Evolutionary conservation across 2,329 filamentous ascomycete genomes (phyloP), one percentile per base, ranked within the genome.

Genomic region (Neoarthrinium moseri): DNA sequence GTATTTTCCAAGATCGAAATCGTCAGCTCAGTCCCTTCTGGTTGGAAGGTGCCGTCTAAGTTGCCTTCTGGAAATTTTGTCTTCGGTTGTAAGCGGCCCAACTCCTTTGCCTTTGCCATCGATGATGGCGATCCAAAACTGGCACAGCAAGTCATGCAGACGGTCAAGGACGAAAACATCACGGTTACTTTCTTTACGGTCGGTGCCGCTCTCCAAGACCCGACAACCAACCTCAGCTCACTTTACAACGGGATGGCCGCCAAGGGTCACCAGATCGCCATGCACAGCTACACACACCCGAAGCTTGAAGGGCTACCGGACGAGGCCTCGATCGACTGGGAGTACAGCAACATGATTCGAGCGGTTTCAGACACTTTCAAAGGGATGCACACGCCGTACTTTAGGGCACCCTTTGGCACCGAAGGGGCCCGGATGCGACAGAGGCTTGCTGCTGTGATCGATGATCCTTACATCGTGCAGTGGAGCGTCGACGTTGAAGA

Each of bases 121-220:
- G 84, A 87, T 58, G 84, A 88, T 60, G 84, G 84, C 18, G 71
- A 77, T 41, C 84, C 84, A 36, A 57, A 66, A 26, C 73, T 77
- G 46, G 82, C 82, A 2, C 74, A 81, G 63, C 65, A 78, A 51
- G 80, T 86, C 17, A 77, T 85, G 66, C 66, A 75, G 32, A 80
- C 84, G 43, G 69, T 88, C 55, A 73, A 78, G 17, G 75, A 78
- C 17, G 83, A 82, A 42, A 62, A 69, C 45, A 81, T 87, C 55
- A 75, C 80, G 52, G 83, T 86, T 3, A 88, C 84, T 2, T 87
- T 88, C 64, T 88, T 88, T 67, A 85, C 83, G 26, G 82, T 87
- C 34, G 84, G 83, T 8, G 73, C 76, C 2, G 80, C 83, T 1
- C 71, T 88, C 0, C 67, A 80, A 13, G 80, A 86, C 57, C 48